Percentiles rank a stretch among this genome's conserved stretches.
Conservation (phyloP, 140 eudicot species). For the Stevia rebaudiana region DNA sequence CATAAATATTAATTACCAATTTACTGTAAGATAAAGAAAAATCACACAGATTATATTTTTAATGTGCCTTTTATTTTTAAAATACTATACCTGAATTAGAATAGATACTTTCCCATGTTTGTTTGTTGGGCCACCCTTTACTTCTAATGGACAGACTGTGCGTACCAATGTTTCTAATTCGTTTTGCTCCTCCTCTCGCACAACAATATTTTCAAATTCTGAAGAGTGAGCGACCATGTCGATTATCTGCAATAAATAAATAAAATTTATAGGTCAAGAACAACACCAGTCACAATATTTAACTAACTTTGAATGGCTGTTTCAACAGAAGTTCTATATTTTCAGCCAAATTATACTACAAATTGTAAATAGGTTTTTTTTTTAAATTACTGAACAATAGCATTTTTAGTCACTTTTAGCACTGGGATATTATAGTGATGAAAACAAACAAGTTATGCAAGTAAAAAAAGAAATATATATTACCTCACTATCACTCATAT, state of each 20-base stretch:
- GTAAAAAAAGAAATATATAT: conserved; percentile 11
- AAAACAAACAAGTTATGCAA: background rate
- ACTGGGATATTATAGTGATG: no score
- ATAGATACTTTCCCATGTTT: conserved; percentile 97
- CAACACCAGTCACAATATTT: conserved; percentile 1
- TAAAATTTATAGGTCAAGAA: background rate
- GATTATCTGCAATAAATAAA: conserved; percentile 52
- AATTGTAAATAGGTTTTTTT: background rate
- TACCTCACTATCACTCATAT: conserved; percentile 98
- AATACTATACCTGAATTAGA: conserved; percentile 73
- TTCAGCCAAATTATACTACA: background rate
- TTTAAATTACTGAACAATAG: no score
- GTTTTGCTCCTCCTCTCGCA: conserved; percentile 94
- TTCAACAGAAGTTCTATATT: background rate
- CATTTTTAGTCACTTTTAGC: no score
- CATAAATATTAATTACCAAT: conserved; percentile 21
- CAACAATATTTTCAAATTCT: conserved; percentile 94
- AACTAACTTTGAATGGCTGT: conserved; percentile 11
- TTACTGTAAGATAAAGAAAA: conserved; percentile 10
- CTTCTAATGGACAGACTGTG: conserved; percentile 73
- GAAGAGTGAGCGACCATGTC: conserved; percentile 99
- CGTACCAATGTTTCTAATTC: conserved; percentile 80
- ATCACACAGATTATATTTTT: background rate
- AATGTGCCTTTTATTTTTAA: conserved; percentile 13
- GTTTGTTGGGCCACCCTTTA: conserved; percentile 90